Evolutionary conservation across 129 eudicot genomes (phyloP), one percentile per base, ranked within the genome.

Genomic region (Scalesia atractyloides): DNA sequence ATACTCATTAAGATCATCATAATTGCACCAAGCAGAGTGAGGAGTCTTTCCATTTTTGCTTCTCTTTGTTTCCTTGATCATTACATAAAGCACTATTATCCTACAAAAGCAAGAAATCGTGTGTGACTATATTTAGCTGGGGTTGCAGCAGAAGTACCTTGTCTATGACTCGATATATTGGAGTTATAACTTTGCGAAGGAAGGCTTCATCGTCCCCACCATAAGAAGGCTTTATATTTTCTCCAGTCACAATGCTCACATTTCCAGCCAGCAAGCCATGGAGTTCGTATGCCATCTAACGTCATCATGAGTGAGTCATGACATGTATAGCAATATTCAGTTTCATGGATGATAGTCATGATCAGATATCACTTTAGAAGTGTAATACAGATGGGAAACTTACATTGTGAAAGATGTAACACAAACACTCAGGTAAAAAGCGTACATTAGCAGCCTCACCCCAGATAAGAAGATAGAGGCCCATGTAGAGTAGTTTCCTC

Each of bases 181-280:
- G 99, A 49, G 97, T 88, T 71, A 95, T 81, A 56, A 95, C 96
- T 75, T 95, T 95, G 64, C 94, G 85, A 79, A 95, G 84, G 82
- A 95, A 95, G 76, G 99, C 82, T 83, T 95, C 99, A 64, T 95
- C 91, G 47, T 95, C 99, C 37, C 99, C 99, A 22, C 99, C 99
- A 86, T 95, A 95, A 68, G 97, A 88, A 69, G 99, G 97, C 86
- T 95, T 95, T 75, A 95, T 88, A 79, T 95, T 95, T 83, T 95
- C 99, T 60, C 99, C 97, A 36, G 99, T 95, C 18, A 95, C 99
- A 76, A 95, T 90, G 91, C 99, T 95, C 75, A 95, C 99, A 71
- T 95, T 95, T 83, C 99, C 99, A 67, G 99, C 99, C 81, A 95
- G 75, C 69, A 95, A 86, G 36, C 99, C 96, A 76, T 95, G 96